These are phyloP conservation scores for Sodiomyces alkalinus DNA, from an alignment of 2,329 filamentous ascomycete genomes.

Conservation along the genomic window DNA sequence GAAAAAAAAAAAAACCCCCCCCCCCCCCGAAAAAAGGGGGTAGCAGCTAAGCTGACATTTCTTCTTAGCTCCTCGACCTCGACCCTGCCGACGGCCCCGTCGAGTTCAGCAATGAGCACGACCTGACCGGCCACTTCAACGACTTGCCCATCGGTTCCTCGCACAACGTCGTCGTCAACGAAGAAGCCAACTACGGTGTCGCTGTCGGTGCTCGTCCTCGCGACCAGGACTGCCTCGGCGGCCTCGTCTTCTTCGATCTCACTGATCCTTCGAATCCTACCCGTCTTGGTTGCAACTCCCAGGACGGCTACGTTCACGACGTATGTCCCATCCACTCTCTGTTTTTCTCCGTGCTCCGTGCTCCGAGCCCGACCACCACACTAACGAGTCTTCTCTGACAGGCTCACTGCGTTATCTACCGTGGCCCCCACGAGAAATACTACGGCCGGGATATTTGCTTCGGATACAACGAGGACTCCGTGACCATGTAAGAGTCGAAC, in stretches of 20 bases:
- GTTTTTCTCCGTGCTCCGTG: too few species aligned
- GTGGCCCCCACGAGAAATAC: constrained; percentile 28
- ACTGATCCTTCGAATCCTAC: constrained; percentile 26
- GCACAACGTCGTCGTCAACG: constrained; percentile 32
- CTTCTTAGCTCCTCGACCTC: constrained; percentile 25
- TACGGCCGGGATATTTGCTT: constrained; percentile 34
- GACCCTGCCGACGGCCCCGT: constrained; percentile 18
- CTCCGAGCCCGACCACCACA: too few species aligned
- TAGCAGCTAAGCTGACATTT: constrained; percentile 11
- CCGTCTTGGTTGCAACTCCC: constrained; percentile 28
- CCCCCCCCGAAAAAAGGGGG: constrained; percentile 10
- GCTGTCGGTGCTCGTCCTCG: constrained; percentile 11
- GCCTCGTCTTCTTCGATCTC: constrained; percentile 24
- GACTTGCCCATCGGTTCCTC: constrained; percentile 19
- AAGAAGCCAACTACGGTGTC: constrained; percentile 28
- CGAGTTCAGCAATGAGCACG: constrained; percentile 13
- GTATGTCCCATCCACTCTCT: neutral
- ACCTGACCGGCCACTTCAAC: constrained; percentile 15
- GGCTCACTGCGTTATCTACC: constrained; percentile 39
- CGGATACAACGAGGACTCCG: constrained; percentile 34
- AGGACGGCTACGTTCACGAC: constrained; percentile 36
- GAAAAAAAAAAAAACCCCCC: too few species aligned
- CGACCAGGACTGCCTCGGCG: constrained; percentile 19
- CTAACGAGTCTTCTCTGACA: constrained; percentile 16
- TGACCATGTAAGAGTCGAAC: constrained; percentile 32